Evolutionary conservation across 345 rosid genomes (phyloP), one percentile per base, ranked within the genome.

Genomic region (Rubroshorea leprosula): DNA sequence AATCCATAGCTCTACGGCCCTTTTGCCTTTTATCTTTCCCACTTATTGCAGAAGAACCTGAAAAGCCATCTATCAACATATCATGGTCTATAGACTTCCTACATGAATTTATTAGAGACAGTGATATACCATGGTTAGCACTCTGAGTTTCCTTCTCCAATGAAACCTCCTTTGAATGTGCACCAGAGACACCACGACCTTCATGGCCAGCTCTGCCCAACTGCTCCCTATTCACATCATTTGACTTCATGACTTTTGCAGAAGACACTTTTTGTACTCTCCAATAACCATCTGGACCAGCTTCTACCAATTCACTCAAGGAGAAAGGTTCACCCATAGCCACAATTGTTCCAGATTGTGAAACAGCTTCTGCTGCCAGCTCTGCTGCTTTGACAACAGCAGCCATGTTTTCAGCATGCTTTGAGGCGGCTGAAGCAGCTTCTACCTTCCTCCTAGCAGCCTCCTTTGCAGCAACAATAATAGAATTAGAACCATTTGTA

Each of bases 381-480:
- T 87, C 90, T 23, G 99, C 99, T 74, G 99, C 99, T 72, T 77
- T 90, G 24, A 94, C 82, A 60, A 90, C 73, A 18, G 97, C 88
- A 75, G 83, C 89, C 75, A 87, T 76, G 72, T 90, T 94, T 75
- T 94, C 96, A 77, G 96, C 97, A 69, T 60, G 82, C 80, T 79
- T 80, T 18, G 97, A 68, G 60, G 97, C 95, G 59, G 89, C 89
- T 51, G 97, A 84, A 63, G 93, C 86, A 63, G 84, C 96, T 80
- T 87, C 90, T 60, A 87, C 79, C 75, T 85, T 81, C 76, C 71
- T 85, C 65, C 83, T 84, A 64, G 96, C 83, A 48, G 93, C 82
- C 76, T 90, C 96, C 68, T 81, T 90, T 5, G 96, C 93, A 51
- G 84, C 90, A 51, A 68, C 55, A 67, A 90, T 79, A 65, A 81